Conservation (phyloP, 176 grass and related monocot species). For the Triticum monococcum region DNA sequence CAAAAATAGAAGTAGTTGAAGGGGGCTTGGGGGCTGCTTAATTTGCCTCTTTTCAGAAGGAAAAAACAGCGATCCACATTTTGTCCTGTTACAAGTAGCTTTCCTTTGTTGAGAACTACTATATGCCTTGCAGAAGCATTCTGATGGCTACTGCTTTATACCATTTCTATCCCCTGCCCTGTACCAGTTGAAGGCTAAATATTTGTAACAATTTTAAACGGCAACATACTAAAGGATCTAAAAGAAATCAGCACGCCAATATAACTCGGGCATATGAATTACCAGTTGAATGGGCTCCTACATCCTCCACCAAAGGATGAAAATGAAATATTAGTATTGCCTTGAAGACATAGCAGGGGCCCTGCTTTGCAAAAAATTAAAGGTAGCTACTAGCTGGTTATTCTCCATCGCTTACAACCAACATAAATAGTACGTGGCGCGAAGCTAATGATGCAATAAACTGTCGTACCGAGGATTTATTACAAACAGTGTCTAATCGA, state of each 20-base stretch:
- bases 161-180: no score
- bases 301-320: background rate
- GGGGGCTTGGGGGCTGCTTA: no score
- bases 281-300: background rate
- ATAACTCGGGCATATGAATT: background rate
- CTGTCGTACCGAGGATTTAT: background rate
- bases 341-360: background rate
- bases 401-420: background rate
- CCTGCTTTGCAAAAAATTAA: background rate
- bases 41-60: no score
- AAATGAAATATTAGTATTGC: background rate
- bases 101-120: no score
- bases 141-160: no score
- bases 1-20: no score
- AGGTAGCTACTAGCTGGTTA: background rate
- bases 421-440: background rate
- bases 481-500: background rate
- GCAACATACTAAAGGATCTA: background rate
- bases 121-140: no score
- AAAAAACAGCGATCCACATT: no score
- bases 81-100: no score
- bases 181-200: background rate
- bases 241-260: background rate
- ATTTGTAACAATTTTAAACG: background rate
- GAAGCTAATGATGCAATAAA: background rate